phyloP scores from a whole-genome alignment of 345 rosid species.

The Eutrema japonicum region DNA sequence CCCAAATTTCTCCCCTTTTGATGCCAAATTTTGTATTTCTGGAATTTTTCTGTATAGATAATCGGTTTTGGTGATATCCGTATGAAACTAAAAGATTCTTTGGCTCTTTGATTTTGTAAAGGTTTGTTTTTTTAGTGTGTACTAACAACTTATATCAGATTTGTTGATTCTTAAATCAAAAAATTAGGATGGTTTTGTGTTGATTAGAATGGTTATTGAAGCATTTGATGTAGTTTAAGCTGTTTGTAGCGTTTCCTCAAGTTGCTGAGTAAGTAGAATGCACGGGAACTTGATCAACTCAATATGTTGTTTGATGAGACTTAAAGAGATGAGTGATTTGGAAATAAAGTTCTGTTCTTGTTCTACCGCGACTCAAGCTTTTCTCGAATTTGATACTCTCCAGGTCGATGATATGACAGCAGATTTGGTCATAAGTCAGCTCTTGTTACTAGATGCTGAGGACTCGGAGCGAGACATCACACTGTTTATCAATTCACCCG shows the following conservation, averaged over 20 bases:
- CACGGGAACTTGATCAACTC: background rate
- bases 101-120: background rate
- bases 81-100: background rate
- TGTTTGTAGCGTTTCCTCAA: background rate
- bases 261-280: constrained; percentile 11
- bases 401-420: constrained; percentile 91
- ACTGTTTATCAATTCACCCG: constrained; percentile 86
- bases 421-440: constrained; percentile 88
- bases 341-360: constrained; percentile 2
- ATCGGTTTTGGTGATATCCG: background rate
- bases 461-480: constrained; percentile 79
- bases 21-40: background rate
- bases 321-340: background rate
- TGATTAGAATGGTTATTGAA: background rate
- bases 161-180: too few species aligned
- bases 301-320: background rate
- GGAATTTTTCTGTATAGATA: background rate
- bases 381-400: constrained; percentile 18
- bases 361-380: background rate
- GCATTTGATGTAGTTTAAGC: constrained; percentile 19
- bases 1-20: background rate
- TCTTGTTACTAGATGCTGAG: constrained; percentile 84
- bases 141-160: too few species aligned
- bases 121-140: background rate
- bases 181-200: background rate